These are phyloP conservation scores for Neurospora africana DNA, from an alignment of 495 filamentous ascomycete species.

Conservation along the genomic window DNA sequence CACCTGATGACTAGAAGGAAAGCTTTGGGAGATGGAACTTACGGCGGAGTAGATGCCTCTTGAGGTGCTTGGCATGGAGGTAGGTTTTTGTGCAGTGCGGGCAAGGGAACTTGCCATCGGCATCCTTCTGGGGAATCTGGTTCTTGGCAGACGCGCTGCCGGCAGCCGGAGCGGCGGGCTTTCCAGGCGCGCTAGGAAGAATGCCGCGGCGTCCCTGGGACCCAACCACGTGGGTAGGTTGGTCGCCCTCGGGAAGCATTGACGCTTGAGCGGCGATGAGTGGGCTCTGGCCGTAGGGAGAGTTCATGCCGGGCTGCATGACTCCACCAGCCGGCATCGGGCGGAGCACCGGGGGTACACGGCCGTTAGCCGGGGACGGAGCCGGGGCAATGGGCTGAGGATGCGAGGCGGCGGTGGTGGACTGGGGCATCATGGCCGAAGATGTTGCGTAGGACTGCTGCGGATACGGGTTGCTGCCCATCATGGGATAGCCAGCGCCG, in stretches of 20 bases:
- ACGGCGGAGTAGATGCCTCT: conserved; percentile 91
- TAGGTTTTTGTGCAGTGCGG: conserved; percentile 96
- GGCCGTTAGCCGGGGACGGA: conserved; percentile 47
- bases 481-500: conserved; percentile 36
- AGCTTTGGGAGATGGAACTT: conserved; percentile 36
- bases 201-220: conserved; percentile 85
- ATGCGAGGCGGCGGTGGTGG: conserved; percentile 53
- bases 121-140: conserved; percentile 81
- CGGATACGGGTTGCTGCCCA: conserved; percentile 39
- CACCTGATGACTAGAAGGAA: conserved; percentile 1
- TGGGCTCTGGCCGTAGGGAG: conserved; percentile 39
- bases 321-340: conserved; percentile 55
- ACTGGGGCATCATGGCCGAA: conserved; percentile 54
- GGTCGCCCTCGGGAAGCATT: conserved; percentile 39
- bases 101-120: conserved; percentile 94
- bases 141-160: conserved; percentile 60
- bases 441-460: conserved; percentile 48
- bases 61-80: conserved; percentile 93
- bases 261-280: conserved; percentile 33
- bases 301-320: conserved; percentile 39
- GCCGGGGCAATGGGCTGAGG: conserved; percentile 65
- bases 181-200: conserved; percentile 77
- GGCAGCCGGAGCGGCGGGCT: conserved; percentile 51
- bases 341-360: conserved; percentile 42
- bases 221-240: conserved; percentile 82